Evolutionary conservation across 2,329 filamentous ascomycete genomes (phyloP).

Genomic region (Trichoderma sp.): DNA sequence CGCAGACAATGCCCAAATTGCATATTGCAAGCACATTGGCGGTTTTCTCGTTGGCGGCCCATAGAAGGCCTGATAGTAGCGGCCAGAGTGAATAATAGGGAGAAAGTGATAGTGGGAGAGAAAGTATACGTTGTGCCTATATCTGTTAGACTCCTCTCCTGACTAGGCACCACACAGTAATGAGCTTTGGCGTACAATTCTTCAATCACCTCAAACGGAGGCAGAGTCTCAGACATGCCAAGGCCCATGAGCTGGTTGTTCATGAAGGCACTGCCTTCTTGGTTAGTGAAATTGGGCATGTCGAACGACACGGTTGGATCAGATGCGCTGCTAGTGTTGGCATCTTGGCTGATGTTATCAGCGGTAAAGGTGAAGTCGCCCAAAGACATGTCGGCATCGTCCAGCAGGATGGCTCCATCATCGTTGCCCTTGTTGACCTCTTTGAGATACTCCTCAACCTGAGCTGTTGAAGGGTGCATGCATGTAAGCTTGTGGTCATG

Average conservation of each 20-base stretch:
- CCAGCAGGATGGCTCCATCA: conserved; percentile 11
- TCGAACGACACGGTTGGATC: conserved; percentile 22
- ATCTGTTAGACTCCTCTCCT: conserved; percentile 1
- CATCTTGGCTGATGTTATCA: conserved; percentile 21
- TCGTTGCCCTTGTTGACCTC: conserved; percentile 49
- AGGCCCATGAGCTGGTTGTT: conserved; percentile 62
- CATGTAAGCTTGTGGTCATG: neutral
- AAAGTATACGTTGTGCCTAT: conserved; percentile 72
- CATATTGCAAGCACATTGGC: conserved; percentile 78
- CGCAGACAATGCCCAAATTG: conserved; percentile 80
- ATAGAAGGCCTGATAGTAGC: conserved; percentile 73
- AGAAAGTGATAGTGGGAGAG: conserved; percentile 66
- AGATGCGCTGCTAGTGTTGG: conserved; percentile 16
- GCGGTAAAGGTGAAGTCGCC: conserved; percentile 19
- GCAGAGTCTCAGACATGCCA: conserved; percentile 77
- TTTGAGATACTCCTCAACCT: conserved; percentile 78
- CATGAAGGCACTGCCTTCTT: conserved; percentile 18
- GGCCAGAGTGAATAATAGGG: conserved; percentile 74
- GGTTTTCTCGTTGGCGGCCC: conserved; percentile 70
- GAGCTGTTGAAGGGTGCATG: conserved; percentile 48
- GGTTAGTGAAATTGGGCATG: conserved; percentile 20
- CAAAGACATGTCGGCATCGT: conserved; percentile 12
- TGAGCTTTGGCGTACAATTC: conserved; percentile 61
- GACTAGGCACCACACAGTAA: neutral
- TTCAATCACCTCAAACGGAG: conserved; percentile 74